A percentile compares a stretch with the other conserved stretches of the same genome.
phyloP scores from a whole-genome alignment of 345 rosid genomes.

The Stellera chamaejasme region DNA sequence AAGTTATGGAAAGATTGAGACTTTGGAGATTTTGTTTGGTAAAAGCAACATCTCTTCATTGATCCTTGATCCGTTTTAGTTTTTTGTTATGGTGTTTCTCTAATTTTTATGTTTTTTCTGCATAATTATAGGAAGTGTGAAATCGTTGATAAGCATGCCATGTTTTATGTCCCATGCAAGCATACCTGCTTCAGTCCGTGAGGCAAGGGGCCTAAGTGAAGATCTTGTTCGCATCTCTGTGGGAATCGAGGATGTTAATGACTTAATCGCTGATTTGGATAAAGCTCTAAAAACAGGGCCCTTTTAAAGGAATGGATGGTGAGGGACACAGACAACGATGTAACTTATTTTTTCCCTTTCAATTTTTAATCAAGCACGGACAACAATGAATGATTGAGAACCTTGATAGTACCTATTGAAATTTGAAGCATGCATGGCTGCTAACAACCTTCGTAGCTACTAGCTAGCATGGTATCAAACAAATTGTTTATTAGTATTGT shows the following conservation, averaged over 20 bases:
- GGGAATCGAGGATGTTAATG: conserved; percentile 90
- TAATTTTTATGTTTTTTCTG: background rate
- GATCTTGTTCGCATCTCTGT: conserved; percentile 88
- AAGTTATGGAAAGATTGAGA: too few species aligned
- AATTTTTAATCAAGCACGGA: too few species aligned
- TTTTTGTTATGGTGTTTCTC: background rate
- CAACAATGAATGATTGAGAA: too few species aligned
- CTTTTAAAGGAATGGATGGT: conserved; percentile 9
- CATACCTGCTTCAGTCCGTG: conserved; percentile 70
- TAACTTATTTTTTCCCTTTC: too few species aligned
- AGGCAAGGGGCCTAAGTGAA: conserved; percentile 86
- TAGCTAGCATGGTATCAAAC: too few species aligned
- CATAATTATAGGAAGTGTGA: conserved; percentile 59
- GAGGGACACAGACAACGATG: too few species aligned
- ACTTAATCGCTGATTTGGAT: conserved; percentile 80
- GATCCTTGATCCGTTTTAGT: background rate
- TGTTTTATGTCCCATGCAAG: conserved; percentile 99
- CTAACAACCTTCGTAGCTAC: too few species aligned
- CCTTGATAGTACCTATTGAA: too few species aligned
- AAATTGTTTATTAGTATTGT: too few species aligned
- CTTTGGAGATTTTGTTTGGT: background rate
- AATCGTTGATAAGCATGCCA: conserved; percentile 95
- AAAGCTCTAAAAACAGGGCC: conserved; percentile 66
- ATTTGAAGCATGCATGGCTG: too few species aligned
- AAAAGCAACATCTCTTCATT: background rate